Evolutionary conservation across 2,329 filamentous ascomycete species (phyloP).

Genomic region (Aspergillus fumigatiaffinis): DNA sequence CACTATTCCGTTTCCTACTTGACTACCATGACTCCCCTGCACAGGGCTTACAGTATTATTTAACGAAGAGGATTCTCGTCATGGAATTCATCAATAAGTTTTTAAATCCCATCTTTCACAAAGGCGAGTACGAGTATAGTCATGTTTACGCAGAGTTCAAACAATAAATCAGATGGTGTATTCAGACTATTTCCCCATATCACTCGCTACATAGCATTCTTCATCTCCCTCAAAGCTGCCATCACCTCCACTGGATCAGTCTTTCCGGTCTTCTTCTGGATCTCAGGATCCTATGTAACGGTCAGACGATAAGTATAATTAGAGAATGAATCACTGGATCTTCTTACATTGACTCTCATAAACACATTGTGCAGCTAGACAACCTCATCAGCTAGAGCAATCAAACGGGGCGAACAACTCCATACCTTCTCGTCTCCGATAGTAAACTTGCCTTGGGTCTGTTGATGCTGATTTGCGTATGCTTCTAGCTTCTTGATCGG

Average conservation of each 20-base stretch:
- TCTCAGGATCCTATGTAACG: constrained; percentile 64
- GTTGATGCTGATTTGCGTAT: constrained; percentile 73
- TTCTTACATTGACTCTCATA: constrained; percentile 75
- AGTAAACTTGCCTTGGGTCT: constrained; percentile 94
- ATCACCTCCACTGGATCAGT: constrained; percentile 80
- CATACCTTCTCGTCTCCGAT: constrained; percentile 93
- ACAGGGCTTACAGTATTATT: too few relatives aligned
- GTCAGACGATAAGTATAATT: neutral
- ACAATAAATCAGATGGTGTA: neutral
- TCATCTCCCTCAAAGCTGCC: constrained; percentile 81
- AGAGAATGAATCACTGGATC: neutral
- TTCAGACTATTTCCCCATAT: neutral
- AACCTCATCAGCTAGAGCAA: neutral
- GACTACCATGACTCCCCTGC: too few relatives aligned
- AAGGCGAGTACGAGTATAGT: too few relatives aligned
- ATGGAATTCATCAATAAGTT: too few relatives aligned
- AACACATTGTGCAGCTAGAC: constrained; percentile 86
- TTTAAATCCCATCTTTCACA: too few relatives aligned
- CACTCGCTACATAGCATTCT: constrained; percentile 50
- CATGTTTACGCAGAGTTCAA: too few relatives aligned
- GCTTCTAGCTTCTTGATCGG: constrained; percentile 71
- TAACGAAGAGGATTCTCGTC: too few relatives aligned
- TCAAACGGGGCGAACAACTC: neutral
- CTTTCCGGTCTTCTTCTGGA: constrained; percentile 80
- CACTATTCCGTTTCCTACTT: too few relatives aligned